Conservation (phyloP, 164 flowering plant species). For the Pachysandra terminalis region DNA sequence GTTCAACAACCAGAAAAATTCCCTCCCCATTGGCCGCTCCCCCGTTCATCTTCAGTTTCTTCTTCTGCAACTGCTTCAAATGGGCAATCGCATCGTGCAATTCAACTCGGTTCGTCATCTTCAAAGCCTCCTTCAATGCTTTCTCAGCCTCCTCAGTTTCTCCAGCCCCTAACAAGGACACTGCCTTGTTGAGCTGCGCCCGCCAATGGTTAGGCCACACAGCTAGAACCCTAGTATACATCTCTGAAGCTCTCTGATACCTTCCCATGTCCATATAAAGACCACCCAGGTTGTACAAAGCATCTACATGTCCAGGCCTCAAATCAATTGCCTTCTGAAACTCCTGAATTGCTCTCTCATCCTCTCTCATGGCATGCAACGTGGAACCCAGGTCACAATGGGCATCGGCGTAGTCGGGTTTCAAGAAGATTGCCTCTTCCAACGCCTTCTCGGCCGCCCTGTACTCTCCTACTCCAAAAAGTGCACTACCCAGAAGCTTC, state of each 20-base stretch:
- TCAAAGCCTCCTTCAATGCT: constrained; percentile 92
- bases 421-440: constrained; percentile 91
- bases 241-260: constrained; percentile 96
- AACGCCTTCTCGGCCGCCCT: constrained; percentile 97
- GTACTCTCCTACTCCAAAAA: constrained; percentile 97
- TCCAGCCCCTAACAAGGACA: constrained; percentile 89
- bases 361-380: constrained; percentile 87
- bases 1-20: constrained; percentile 58
- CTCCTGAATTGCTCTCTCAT: constrained; percentile 92
- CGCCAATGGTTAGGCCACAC: constrained; percentile 96
- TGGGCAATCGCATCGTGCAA: constrained; percentile 90
- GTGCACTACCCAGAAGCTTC: constrained; percentile 97
- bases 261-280: constrained; percentile 93
- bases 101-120: constrained; percentile 93
- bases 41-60: constrained; percentile 57
- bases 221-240: constrained; percentile 91
- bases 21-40: constrained; percentile 55
- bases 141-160: constrained; percentile 89
- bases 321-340: constrained; percentile 97
- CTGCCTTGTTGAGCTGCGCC: constrained; percentile 95
- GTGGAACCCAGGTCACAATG: constrained; percentile 99
- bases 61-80: constrained; percentile 87
- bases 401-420: constrained; percentile 92
- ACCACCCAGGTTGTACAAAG: constrained; percentile 90
- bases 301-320: constrained; percentile 96